Evolutionary conservation across 176 grass and related monocot genomes (phyloP), one percentile per base, ranked within the genome.

Genomic region (Panicum miliaceum): DNA sequence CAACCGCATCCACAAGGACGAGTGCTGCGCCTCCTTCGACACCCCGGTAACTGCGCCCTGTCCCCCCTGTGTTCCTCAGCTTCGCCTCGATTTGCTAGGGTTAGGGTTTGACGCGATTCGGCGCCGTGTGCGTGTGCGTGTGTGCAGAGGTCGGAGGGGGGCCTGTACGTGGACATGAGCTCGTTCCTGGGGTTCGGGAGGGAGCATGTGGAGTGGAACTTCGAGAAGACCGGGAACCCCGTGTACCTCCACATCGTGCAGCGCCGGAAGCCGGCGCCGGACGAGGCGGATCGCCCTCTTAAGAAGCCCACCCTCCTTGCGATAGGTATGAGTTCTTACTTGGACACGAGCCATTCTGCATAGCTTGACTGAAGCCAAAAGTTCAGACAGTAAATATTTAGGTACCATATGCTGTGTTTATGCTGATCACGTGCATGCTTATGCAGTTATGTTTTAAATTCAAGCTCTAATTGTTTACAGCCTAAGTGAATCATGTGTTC

Each of bases 11-110:
- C 92, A 99, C 86, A 99, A 96, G 93, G 88, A 90, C 27, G 96
- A 99, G 86, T 99, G 96, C 78, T 99, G 96, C 86, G 50, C 96
- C 91, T 99, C 96, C 64, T 99, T 94, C 86, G 93, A 92, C 81
- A 92, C 93, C 20, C 89, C 97, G 65, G 93, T 96, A 92, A 86
- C 61, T 50, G 7, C 38, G 22, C 36, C 18, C 42, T 8, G 12
- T 10, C 0, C 0, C 78, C 25, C 15, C 38, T 14, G 32, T 32
- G 1, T 10, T 58, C 16, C 46, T 52, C 56, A 6, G 23, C 32
- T 37, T 19, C 71, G 46, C 16, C 64, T 71, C 54, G 52, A 84
- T 80, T 43, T 79, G 22, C 45, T 51, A 40, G 66, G 37, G 80
- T 68, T 81, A 73, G 86, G 77, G 58, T 80, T 84, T 86, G 79